These are phyloP conservation scores for Phytophthora litchii DNA, from an alignment of 352 stramenopile species.

Conservation along the genomic window DNA sequence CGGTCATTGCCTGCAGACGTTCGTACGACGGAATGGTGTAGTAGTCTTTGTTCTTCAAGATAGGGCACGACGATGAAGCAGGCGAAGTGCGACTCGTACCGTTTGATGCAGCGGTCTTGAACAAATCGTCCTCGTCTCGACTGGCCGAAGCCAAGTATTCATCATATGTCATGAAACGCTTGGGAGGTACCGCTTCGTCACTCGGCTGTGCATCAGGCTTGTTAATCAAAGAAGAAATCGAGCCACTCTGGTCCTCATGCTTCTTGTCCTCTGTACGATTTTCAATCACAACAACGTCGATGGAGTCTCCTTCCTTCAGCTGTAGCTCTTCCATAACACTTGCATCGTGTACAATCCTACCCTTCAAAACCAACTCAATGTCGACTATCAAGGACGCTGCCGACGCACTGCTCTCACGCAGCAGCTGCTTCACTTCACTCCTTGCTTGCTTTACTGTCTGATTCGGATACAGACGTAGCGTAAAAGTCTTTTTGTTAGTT, in stretches of 20 bases:
- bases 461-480: conserved; percentile 51
- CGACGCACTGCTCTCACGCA: conserved; percentile 48
- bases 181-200: conserved; percentile 36
- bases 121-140: conserved; percentile 52
- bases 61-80: conserved; percentile 54
- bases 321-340: conserved; percentile 52
- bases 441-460: conserved; percentile 64
- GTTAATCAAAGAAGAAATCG: conserved; percentile 38
- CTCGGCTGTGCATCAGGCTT: conserved; percentile 31
- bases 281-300: conserved; percentile 79
- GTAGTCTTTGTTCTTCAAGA: conserved; percentile 78
- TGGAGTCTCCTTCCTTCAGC: conserved; percentile 65
- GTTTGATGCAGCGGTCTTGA: conserved; percentile 30
- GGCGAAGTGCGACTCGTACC: conserved; percentile 7
- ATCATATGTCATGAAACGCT: conserved; percentile 84
- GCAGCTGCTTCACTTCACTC: conserved; percentile 61
- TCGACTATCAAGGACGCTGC: conserved; percentile 46
- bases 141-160: conserved; percentile 78
- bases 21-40: conserved; percentile 81
- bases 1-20: conserved; percentile 70
- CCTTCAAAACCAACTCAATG: conserved; percentile 68
- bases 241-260: conserved; percentile 26
- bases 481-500: conserved; percentile 75
- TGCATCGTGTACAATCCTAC: conserved; percentile 58
- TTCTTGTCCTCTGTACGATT: conserved; percentile 40